Evolutionary conservation across 352 stramenopile species (phyloP), one percentile per base, ranked within the genome.

Genomic region (Globisporangium lucens): DNA sequence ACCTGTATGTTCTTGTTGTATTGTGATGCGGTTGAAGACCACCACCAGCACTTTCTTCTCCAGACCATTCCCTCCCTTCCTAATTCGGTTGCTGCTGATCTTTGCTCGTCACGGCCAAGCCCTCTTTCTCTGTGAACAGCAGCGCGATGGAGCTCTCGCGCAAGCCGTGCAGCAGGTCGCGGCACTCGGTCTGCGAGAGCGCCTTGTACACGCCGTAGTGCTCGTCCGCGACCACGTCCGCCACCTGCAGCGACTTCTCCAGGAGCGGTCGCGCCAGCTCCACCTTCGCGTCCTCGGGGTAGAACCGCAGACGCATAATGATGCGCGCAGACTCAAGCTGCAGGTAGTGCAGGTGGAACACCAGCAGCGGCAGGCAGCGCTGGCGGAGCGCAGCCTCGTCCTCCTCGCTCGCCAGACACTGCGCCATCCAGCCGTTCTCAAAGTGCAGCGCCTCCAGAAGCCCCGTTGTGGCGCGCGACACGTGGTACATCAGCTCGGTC

Each of bases 381-480:
- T 80, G 67, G 0, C 83, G 78, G 41, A 91, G 71, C 8, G 58
- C 68, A 17, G 65, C 67, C 41, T 91, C 79, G 56, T 85, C 80
- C 20, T 72, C 68, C 15, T 72, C 72, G 59, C 82, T 72, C 12
- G 77, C 76, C 27, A 72, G 77, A 58, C 84, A 90, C n/a, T 73
- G 61, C 33, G 76, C 49, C 53, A 94, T 74, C 88, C 88, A 95
- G 12, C 83, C 88, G 27, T 89, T 76, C 64, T 92, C 85, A 67
- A 95, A 95, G 49, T 93, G 83, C 56, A 95, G 75, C 41, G 79
- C 84, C 41, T 90, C 84, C n/a, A 89, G 61, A n/a, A 87, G 75
- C 9, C 75, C 76, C 1, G 72, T 74, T 33, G 74, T 73, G 0
- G 85, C 80, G 4, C 78, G 71, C 12, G 85, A 85, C 12, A 85